A percentile compares a stretch with the other conserved stretches of the same genome.
Conservation (phyloP, 495 filamentous ascomycete species). For the Hypomontagnella submonticulosa region DNA sequence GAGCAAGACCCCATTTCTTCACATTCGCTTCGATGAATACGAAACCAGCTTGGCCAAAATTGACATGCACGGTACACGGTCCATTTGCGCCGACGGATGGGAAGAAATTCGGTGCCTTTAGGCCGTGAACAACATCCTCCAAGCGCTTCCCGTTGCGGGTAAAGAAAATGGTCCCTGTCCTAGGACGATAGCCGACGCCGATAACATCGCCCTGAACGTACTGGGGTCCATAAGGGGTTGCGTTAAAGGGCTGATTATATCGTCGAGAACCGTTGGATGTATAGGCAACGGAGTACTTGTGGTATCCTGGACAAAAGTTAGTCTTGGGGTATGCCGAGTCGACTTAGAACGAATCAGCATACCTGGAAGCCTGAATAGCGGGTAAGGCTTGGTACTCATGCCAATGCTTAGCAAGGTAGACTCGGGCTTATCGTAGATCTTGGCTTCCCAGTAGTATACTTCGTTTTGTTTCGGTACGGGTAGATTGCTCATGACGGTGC, state of each 20-base stretch:
- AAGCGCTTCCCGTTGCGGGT: conserved; percentile 97
- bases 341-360: conserved; percentile 44
- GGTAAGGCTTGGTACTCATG: conserved; percentile 96
- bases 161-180: conserved; percentile 96
- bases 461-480: conserved; percentile 99
- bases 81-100: conserved; percentile 95
- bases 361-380: conserved; percentile 94
- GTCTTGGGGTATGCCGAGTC: neutral
- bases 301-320: conserved; percentile 70
- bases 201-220: conserved; percentile 95
- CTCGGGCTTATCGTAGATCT: conserved; percentile 97
- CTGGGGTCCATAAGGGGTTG: conserved; percentile 80
- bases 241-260: conserved; percentile 88
- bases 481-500: conserved; percentile 95
- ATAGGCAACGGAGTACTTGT: conserved; percentile 92
- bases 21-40: conserved; percentile 99
- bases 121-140: conserved; percentile 91
- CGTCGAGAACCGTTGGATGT: conserved; percentile 85
- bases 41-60: conserved; percentile 97
- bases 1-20: conserved; percentile 98
- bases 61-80: conserved; percentile 91
- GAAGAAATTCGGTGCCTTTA: conserved; percentile 96
- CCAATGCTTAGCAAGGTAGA: conserved; percentile 85
- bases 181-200: conserved; percentile 93
- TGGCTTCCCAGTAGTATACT: conserved; percentile 99